phyloP scores from a whole-genome alignment of 352 stramenopile genomes.

The Pythium biforme region DNA sequence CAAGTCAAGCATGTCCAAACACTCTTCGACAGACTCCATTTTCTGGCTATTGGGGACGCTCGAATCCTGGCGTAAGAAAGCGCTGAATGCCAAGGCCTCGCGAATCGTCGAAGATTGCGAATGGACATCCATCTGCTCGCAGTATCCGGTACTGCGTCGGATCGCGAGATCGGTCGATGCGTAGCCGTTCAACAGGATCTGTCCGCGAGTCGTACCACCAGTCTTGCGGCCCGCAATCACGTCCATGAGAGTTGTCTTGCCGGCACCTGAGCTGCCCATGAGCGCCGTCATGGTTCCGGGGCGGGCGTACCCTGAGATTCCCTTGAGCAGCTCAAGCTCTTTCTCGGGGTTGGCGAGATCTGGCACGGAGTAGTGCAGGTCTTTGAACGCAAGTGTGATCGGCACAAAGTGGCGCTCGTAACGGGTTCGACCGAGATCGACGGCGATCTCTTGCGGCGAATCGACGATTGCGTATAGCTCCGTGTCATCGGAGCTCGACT shows the following conservation, averaged over 20 bases:
- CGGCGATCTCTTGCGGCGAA: neutral
- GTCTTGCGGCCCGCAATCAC: conserved; percentile 94
- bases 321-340: conserved; percentile 53
- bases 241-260: conserved; percentile 96
- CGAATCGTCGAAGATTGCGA: conserved; percentile 87
- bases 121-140: conserved; percentile 87
- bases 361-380: conserved; percentile 47
- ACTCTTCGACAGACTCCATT: conserved; percentile 42
- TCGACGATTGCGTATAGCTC: neutral
- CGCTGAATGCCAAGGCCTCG: conserved; percentile 92
- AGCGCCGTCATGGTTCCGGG: conserved; percentile 64
- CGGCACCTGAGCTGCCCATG: conserved; percentile 75
- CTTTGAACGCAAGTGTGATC: conserved; percentile 45
- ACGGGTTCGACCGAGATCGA: neutral
- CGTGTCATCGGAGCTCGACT: neutral
- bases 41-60: conserved; percentile 30
- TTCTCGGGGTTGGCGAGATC: conserved; percentile 27
- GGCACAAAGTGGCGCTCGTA: conserved; percentile 11
- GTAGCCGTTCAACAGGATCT: conserved; percentile 90
- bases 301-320: conserved; percentile 45
- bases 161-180: conserved; percentile 57
- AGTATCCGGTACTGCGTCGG: conserved; percentile 44
- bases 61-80: conserved; percentile 71
- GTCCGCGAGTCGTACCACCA: conserved; percentile 75
- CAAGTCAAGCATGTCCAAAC: conserved; percentile 36